Base-by-base conservation (phyloP, 169 alveolate genomes). In the Theileria sp. region DNA sequence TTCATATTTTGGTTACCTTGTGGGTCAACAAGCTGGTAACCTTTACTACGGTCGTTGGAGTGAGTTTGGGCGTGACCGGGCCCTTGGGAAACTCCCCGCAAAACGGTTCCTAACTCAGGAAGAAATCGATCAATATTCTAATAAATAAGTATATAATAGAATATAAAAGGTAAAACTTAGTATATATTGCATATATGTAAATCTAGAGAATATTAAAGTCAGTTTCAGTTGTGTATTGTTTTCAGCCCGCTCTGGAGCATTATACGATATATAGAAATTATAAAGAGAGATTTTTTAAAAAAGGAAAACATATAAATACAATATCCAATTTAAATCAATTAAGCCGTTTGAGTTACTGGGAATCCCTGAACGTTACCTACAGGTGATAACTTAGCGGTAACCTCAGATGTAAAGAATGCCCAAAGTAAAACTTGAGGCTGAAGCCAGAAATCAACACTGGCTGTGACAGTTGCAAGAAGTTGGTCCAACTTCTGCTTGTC, bases 1-100 rank as follows among this genome's bases (percentile, higher is more conserved):
- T 21, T 44, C 83, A 15, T 84, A 84, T 30, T 75, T 62, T 15
- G 90, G 87, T 8, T 71, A 77, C 15, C 70, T 76, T 6, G 36
- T 77, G 32, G 90, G 90, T 19, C 80, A 80, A 19, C 68, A 75
- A 7, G 70, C 69, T 28, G 90, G 90, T 15, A 80, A 84, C 32
- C 36, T 30, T 15, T 84, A 77, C 67, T 60, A 36, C 56, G 90
- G 90, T 28, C 69, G 87, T 3, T 84, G 90, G 90, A 56, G 71
- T 44, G 90, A 84, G 49, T 77, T 66, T 51, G 81, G 84, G 49
- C 80, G 81, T 17, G 82, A 84, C 65, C 56, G 90, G 4, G 86
- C 86, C 32, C 83, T 84, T 0, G 90, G 90, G 7, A 77, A 68
- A 50, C 78, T 84, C 60, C 90, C 90, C 3, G 75, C 82, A 70